Evolutionary conservation across 129 eudicot species (phyloP), one percentile per base, ranked within the genome.

Genomic region (Pseudognaphalium luteoalbum): DNA sequence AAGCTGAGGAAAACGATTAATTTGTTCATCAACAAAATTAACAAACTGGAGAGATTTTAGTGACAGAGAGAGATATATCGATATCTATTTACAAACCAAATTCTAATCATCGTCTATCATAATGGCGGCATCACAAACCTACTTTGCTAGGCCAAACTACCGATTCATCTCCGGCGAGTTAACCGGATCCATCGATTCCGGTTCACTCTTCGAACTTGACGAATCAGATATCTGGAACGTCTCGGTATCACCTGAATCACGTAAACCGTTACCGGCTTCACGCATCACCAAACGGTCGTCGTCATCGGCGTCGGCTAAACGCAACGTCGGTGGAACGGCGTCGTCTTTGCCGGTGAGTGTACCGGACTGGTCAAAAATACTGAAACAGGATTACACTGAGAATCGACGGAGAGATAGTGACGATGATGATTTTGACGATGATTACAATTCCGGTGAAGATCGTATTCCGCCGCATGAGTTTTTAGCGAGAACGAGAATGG

Each of bases 401-500:
- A 87, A 82, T 34, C 82, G 97, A 34, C 68, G 80, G 44, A 80
- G 83, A 30, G 86, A 79, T 7, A 64, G 81, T 21, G 86, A 83
- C 66, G 88, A 82, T 47, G 86, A 82, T 12, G 92, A 82, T 57
- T 79, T 61, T 16, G 87, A 76, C 6, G 84, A 79, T 15, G 87
- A 70, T 30, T 76, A 68, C 22, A 84, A 73, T 29, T 91, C 62
- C 20, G 81, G 42, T 10, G 97, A 85, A 17, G 80, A 82, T 62
- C 83, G 96, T 83, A 81, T 92, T 56, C 96, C 96, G 76, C 98
- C 98, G 78, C 98, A 92, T 66, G 98, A 90, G 92, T 85, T 80
- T 63, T 12, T 91, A 77, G 97, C 93, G 81, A 77, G 93, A 84
- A 90, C 85, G 76, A 76, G 96, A 63, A 87, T 80, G 62, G 89